Percentiles rank a stretch among this genome's conserved stretches.
These are phyloP conservation scores for Pestalotiopsis sp. DNA, from an alignment of 2,329 filamentous ascomycete genomes.

Conservation along the genomic window DNA sequence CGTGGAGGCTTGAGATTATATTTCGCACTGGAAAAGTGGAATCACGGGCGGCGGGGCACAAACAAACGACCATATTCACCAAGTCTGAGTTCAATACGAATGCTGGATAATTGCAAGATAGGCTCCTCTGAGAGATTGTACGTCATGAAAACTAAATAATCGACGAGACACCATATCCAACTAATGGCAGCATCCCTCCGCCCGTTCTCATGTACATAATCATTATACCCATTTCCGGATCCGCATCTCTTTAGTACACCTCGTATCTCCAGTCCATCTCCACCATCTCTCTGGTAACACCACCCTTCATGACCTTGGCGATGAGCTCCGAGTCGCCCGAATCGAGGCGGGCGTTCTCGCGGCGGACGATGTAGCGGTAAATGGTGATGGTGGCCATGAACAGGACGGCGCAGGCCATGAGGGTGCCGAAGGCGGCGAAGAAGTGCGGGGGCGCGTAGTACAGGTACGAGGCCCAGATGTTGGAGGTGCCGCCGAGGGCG, in stretches of 20 bases:
- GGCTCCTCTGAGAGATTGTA: too few relatives aligned
- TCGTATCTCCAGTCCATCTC: slow-evolving; percentile 26
- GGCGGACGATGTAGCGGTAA: slow-evolving; percentile 21
- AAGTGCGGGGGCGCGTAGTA: slow-evolving; percentile 27
- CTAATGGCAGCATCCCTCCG: neutral
- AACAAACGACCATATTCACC: too few relatives aligned
- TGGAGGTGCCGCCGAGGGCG: slow-evolving; percentile 28
- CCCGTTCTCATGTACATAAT: neutral
- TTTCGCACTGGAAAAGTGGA: too few relatives aligned
- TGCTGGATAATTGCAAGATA: too few relatives aligned
- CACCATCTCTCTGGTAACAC: slow-evolving; percentile 24
- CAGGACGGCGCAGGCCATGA: slow-evolving; percentile 20
- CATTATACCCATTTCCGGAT: neutral
- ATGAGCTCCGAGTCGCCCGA: slow-evolving; percentile 20
- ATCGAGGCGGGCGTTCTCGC: slow-evolving; percentile 20
- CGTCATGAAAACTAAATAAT: too few relatives aligned
- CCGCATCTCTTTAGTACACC: neutral
- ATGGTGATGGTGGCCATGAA: slow-evolving; percentile 22
- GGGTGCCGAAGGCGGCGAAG: slow-evolving; percentile 23
- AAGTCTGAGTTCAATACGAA: too few relatives aligned
- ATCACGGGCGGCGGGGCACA: too few relatives aligned
- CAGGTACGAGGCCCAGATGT: slow-evolving; percentile 28
- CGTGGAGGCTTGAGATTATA: neutral
- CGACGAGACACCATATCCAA: neutral
- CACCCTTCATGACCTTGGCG: slow-evolving; percentile 21